Conservation (phyloP, 2,329 filamentous ascomycete species). For the Rhinocladiella similis region DNA sequence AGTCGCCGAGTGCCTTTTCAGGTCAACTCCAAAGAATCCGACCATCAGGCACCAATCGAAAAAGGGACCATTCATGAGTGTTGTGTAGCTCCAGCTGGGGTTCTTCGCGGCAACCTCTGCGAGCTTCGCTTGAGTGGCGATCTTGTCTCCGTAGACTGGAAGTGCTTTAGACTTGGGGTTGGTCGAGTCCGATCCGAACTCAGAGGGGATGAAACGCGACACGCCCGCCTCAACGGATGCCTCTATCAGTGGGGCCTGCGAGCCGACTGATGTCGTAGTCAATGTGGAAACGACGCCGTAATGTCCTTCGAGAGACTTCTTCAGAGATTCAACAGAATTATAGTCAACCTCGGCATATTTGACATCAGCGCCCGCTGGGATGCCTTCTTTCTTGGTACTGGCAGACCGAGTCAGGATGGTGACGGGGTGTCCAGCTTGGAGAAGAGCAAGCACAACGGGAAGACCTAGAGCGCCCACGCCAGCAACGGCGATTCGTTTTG, state of each 20-base stretch:
- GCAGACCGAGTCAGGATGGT: slow-evolving; percentile 8
- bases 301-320: slow-evolving; percentile 5
- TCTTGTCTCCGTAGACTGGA: slow-evolving; percentile 28
- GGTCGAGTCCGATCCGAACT: slow-evolving; percentile 23
- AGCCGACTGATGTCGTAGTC: background rate
- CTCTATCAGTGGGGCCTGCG: slow-evolving; percentile 39
- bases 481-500: slow-evolving; percentile 8
- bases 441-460: slow-evolving; percentile 1
- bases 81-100: slow-evolving; percentile 32
- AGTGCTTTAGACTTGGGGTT: background rate
- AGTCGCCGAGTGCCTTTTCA: slow-evolving; percentile 40
- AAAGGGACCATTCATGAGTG: slow-evolving; percentile 34
- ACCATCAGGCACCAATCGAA: slow-evolving; percentile 35
- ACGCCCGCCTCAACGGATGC: slow-evolving; percentile 40
- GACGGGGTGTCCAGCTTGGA: slow-evolving; percentile 3
- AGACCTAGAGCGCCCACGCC: slow-evolving; percentile 12
- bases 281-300: slow-evolving; percentile 12
- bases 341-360: slow-evolving; percentile 6
- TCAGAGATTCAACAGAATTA: slow-evolving; percentile 9
- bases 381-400: slow-evolving; percentile 3
- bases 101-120: slow-evolving; percentile 19
- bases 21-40: slow-evolving; percentile 45
- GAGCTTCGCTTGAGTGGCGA: slow-evolving; percentile 31
- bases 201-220: slow-evolving; percentile 42
- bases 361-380: slow-evolving; percentile 1